phyloP scores from a whole-genome alignment of 306 rosid species.

The Chamaecrista fasciculata region DNA sequence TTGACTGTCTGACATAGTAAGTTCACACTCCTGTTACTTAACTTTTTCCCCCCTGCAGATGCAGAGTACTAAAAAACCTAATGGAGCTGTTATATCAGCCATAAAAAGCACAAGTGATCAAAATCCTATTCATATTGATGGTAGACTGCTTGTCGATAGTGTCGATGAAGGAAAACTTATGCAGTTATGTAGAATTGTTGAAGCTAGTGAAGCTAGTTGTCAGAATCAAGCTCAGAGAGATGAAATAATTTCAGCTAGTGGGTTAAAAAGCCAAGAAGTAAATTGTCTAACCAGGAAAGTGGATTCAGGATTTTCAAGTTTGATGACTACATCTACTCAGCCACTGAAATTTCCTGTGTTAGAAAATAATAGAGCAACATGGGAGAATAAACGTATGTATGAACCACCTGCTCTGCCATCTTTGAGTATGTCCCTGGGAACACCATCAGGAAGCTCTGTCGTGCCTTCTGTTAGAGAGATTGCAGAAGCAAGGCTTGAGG shows the following conservation, averaged over 20 bases:
- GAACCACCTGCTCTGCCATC: constrained; percentile 58
- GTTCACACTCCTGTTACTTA: constrained; percentile 24
- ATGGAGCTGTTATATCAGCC: constrained; percentile 44
- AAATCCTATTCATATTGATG: constrained; percentile 47
- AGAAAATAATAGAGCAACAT: constrained; percentile 49
- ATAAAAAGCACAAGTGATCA: constrained; percentile 44
- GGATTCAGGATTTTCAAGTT: constrained; percentile 50
- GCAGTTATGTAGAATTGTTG: constrained; percentile 78
- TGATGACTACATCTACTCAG: constrained; percentile 49
- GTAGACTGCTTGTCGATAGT: constrained; percentile 36
- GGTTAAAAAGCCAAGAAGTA: constrained; percentile 43
- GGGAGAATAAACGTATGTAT: constrained; percentile 53
- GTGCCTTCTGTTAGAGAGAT: constrained; percentile 49
- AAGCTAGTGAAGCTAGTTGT: constrained; percentile 63
- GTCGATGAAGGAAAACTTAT: constrained; percentile 79
- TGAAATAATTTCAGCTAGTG: constrained; percentile 36
- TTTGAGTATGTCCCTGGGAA: constrained; percentile 73
- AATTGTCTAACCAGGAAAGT: constrained; percentile 44
- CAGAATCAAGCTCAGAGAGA: constrained; percentile 53
- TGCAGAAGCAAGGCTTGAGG: constrained; percentile 59
- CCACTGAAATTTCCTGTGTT: constrained; percentile 47
- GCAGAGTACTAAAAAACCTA: constrained; percentile 45
- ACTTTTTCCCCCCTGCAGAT: constrained; percentile 41
- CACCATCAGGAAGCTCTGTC: constrained; percentile 51
- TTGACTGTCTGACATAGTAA: constrained; percentile 6